phyloP scores from a whole-genome alignment of 2,329 filamentous ascomycete genomes.

The Hirsutella thompsonii region DNA sequence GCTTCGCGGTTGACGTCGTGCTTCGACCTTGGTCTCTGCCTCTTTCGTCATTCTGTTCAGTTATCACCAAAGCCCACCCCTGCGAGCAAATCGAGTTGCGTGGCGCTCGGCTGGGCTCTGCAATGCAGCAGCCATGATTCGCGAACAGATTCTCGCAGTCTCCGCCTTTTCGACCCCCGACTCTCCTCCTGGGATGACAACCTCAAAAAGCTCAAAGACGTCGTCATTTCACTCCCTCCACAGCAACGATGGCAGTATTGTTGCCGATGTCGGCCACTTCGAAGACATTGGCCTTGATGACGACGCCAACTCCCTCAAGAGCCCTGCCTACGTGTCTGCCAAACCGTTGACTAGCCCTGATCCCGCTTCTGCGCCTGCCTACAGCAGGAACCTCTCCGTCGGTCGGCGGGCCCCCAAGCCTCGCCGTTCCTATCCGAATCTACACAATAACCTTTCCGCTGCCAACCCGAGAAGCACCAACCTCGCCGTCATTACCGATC shows the following conservation, averaged over 20 bases:
- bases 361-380: conserved; percentile 13
- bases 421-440: conserved; percentile 30
- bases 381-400: conserved; percentile 17
- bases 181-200: conserved; percentile 50
- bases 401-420: conserved; percentile 16
- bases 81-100: not conserved
- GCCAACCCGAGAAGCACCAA: conserved; percentile 39
- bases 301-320: conserved; percentile 34
- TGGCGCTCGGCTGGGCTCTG: conserved; percentile 4
- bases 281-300: conserved; percentile 87
- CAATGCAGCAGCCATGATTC: conserved; percentile 22
- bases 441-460: conserved; percentile 31
- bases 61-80: not conserved
- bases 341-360: conserved; percentile 12
- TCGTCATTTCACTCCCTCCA: conserved; percentile 75
- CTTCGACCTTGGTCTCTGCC: too few species aligned
- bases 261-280: conserved; percentile 70
- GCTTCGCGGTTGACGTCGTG: too few species aligned
- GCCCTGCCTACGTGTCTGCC: conserved; percentile 30
- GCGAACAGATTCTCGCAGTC: conserved; percentile 14
- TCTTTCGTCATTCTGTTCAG: too few species aligned
- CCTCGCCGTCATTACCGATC: conserved; percentile 23
- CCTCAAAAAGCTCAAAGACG: conserved; percentile 81
- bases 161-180: conserved; percentile 19
- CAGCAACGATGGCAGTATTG: conserved; percentile 57